Conservation (phyloP, 129 eudicot genomes). For the Tagetes erecta region DNA sequence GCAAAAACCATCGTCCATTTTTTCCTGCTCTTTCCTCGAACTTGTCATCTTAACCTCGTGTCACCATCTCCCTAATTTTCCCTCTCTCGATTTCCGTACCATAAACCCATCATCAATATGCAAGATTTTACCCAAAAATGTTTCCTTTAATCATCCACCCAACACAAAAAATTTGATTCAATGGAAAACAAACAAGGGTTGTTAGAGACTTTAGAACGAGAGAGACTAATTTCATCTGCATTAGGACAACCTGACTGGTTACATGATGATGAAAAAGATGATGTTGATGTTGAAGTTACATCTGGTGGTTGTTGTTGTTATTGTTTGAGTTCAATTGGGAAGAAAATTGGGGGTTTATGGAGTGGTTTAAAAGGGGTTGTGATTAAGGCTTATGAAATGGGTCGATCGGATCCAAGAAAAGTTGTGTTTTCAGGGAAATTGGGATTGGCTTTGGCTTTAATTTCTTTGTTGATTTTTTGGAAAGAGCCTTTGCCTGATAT, state of each 20-base stretch:
- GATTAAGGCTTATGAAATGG: conserved; percentile 43
- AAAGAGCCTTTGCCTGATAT: conserved; percentile 56
- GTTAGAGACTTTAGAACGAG: conserved; percentile 24
- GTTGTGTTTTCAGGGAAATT: conserved; percentile 59
- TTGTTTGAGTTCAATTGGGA: conserved; percentile 15
- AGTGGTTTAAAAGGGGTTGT: conserved; percentile 27
- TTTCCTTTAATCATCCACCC: background rate
- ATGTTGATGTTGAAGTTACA: background rate
- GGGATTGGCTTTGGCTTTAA: conserved; percentile 57
- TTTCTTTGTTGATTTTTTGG: conserved; percentile 58
- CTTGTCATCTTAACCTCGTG: background rate
- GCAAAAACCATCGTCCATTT: background rate
- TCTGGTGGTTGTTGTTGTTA: conserved; percentile 17
- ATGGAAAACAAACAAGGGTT: conserved; percentile 33
- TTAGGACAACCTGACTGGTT: conserved; percentile 10
- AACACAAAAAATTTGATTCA: background rate
- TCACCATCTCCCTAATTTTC: background rate
- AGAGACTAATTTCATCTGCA: conserved; percentile 29
- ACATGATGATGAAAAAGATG: background rate
- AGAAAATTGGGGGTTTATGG: conserved; percentile 31
- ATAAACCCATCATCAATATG: conserved; percentile 17
- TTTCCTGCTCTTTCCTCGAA: conserved; percentile 18
- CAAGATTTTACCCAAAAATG: background rate
- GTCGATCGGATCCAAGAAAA: conserved; percentile 61
- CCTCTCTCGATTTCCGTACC: background rate